phyloP scores from a whole-genome alignment of 345 rosid species.

The Cardamine resedifolia region DNA sequence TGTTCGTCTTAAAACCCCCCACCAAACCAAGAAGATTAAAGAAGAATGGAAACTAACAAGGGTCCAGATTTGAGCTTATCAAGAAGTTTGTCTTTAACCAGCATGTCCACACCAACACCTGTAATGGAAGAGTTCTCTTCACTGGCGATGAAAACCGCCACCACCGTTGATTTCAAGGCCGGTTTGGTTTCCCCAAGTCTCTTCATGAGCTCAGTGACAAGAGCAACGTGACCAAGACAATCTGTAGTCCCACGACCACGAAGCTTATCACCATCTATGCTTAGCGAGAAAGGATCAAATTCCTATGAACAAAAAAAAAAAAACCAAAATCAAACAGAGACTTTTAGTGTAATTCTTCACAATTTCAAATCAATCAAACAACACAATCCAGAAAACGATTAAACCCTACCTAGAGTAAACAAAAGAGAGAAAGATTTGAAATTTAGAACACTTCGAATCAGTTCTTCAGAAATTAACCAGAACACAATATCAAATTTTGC shows the following conservation, averaged over 20 bases:
- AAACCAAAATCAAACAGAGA: neutral
- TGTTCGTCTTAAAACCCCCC: neutral
- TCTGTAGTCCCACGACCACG: conserved; percentile 96
- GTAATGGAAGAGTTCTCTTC: conserved; percentile 88
- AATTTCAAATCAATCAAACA: neutral
- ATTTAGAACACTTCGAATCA: neutral
- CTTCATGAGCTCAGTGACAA: conserved; percentile 87
- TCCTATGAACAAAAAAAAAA: conserved; percentile 48
- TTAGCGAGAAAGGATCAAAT: conserved; percentile 87
- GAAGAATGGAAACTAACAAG: conserved; percentile 49
- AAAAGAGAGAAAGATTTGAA: conserved; percentile 14
- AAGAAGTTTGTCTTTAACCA: conserved; percentile 75
- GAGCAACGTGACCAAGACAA: conserved; percentile 96
- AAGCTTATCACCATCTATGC: conserved; percentile 88
- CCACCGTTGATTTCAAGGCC: conserved; percentile 65
- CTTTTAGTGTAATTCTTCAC: neutral
- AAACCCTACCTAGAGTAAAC: neutral
- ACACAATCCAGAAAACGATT: neutral
- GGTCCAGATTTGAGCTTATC: conserved; percentile 91
- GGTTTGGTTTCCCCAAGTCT: conserved; percentile 79
- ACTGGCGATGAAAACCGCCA: conserved; percentile 89
- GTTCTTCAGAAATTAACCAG: neutral
- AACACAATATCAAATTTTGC: neutral
- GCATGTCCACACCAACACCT: conserved; percentile 90
- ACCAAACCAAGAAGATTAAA: neutral